Base-by-base conservation (phyloP, 768 basidiomycete genomes). In the Lactarius hatsudake region DNA sequence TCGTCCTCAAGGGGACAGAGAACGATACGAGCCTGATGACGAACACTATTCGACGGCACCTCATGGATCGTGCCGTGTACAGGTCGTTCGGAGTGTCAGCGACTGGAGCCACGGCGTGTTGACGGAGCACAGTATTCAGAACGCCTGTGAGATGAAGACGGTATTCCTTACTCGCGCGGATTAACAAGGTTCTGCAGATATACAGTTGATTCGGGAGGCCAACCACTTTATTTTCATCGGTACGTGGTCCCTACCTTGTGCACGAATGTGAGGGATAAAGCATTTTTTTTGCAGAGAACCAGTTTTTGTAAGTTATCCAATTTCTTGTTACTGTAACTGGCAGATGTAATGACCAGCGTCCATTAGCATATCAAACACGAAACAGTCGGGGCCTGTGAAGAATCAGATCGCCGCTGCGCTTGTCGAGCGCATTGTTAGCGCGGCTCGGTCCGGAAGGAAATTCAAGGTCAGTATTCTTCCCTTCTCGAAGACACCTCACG, bases 51-150 rank as follows among this genome's bases (percentile, higher is more conserved):
- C 77, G 2, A 77, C 75, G 18, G 71, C 78, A 8, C 82, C 81
- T 30, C 79, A 83, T 36, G 84, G 84, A 2, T 81, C 81, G 9
- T 89, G 88, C 73, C 80, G 80, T 40, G 89, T 94, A 20, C 94
- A 98, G 79, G 93, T 84, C 18, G 83, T 93, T 53, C 85, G 96
- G 62, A 93, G 90, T 68, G 91, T 95, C 26, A 87, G 83, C 1
- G 96, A 98, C 77, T 99, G 96, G 96, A 91, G 89, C 72, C 93
- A 94, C 72, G 96, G 96, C 2, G 91, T 95, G 42, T 80, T 96
- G 70, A 89, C 86, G 4, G 96, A 98, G 76, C 85, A 87, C 66
- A 94, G 92, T 76, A 94, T 98, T 67, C 96, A 97, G 78, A 90
- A 94, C 71, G 96, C 96, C 57, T 94, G 92, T 93, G 73, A 75